Conservation (phyloP, 495 filamentous ascomycete species). For the Recurvomyces mirabilis region DNA sequence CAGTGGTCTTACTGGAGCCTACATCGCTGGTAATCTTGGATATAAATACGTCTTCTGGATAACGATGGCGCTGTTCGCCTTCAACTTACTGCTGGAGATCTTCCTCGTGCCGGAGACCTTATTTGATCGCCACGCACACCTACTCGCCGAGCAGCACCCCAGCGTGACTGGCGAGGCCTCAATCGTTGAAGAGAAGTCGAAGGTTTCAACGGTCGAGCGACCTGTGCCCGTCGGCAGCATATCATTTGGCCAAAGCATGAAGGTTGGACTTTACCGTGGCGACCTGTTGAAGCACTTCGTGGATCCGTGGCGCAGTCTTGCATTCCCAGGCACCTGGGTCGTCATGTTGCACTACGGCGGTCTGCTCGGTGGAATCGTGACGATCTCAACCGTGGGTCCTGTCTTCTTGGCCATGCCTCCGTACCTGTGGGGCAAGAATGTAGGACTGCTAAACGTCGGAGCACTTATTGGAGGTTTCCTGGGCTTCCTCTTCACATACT, state of each 20-base stretch:
- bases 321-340: constrained; percentile 26
- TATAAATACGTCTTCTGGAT: constrained; percentile 25
- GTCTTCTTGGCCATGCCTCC: constrained; percentile 24
- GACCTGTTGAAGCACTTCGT: constrained; percentile 18
- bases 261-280: constrained; percentile 15
- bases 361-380: constrained; percentile 25
- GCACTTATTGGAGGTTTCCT: constrained; percentile 20
- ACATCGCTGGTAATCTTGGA: constrained; percentile 21
- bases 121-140: constrained; percentile 15
- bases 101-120: constrained; percentile 24
- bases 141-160: constrained; percentile 3
- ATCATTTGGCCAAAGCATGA: constrained; percentile 16
- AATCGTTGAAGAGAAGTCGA: neutral
- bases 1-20: constrained; percentile 20
- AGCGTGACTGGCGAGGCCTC: constrained; percentile 2
- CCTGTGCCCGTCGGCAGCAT: constrained; percentile 6
- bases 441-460: constrained; percentile 22
- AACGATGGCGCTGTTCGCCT: constrained; percentile 25
- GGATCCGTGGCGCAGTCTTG: constrained; percentile 19
- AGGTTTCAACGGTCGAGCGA: constrained; percentile 5
- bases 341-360: constrained; percentile 25
- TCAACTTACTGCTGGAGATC: constrained; percentile 15
- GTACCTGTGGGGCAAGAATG: constrained; percentile 25
- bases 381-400: constrained; percentile 22
- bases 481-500: constrained; percentile 21